A percentile compares a stretch with the other conserved stretches of the same genome.
Evolutionary conservation across 176 grass and related monocot species (phyloP).

Genomic region (Urochloa ruziziensis): DNA sequence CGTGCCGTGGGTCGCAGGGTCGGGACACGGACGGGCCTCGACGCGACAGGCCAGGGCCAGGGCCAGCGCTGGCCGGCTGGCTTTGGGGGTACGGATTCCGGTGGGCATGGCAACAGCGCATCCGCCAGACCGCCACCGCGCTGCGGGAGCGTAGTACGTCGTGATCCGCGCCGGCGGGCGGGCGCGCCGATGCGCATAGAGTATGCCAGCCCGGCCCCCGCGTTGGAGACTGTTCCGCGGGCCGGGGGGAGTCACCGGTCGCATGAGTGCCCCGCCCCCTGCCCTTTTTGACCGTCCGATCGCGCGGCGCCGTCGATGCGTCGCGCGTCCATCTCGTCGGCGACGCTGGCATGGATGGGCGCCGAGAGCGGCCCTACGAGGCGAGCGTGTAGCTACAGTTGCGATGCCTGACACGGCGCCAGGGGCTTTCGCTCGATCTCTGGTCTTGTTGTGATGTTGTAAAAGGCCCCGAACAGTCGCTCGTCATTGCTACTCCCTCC

Average conservation of each 20-base stretch:
- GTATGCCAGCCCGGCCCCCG: not conserved
- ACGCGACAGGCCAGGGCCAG: slow-evolving; percentile 9
- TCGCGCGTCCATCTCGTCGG: not conserved
- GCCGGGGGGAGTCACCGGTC: no score
- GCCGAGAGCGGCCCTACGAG: no score
- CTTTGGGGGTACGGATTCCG: slow-evolving; percentile 27
- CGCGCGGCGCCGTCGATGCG: not conserved
- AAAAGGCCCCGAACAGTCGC: slow-evolving; percentile 15
- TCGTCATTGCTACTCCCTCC: slow-evolving; percentile 20
- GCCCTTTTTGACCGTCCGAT: slow-evolving; percentile 43
- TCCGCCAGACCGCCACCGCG: not conserved
- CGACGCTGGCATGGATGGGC: not conserved
- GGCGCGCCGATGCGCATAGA: not conserved
- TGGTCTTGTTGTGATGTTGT: not conserved
- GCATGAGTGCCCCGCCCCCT: no score
- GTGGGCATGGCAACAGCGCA: slow-evolving; percentile 33
- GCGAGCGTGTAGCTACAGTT: no score
- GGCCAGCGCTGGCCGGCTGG: not conserved
- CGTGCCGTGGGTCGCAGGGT: not conserved
- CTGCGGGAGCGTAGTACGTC: not conserved
- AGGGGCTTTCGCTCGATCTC: not conserved
- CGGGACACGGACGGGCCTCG: not conserved
- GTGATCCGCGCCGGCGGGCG: slow-evolving; percentile 29
- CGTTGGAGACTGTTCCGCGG: slow-evolving; percentile 49
- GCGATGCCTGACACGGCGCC: not conserved